These are phyloP conservation scores for Metschnikowia rubicola DNA, from an alignment of 805 yeast genomes.

Conservation along the genomic window DNA sequence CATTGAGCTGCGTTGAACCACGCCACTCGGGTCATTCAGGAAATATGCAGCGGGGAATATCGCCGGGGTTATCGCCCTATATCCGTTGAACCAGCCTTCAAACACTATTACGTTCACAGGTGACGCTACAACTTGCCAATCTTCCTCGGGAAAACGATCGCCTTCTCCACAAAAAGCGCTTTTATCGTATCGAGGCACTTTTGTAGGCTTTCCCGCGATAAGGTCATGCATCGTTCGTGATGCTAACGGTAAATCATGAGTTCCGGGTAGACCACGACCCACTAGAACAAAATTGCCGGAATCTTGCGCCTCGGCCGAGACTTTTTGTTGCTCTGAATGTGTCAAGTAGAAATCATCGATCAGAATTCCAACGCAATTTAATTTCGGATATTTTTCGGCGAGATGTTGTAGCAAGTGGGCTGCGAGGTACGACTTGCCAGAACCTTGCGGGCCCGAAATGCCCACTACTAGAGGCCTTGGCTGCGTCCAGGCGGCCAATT, in stretches of 20 bases:
- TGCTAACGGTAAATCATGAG: slow-evolving; percentile 70
- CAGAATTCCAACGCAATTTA: slow-evolving; percentile 52
- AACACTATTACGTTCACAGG: slow-evolving; percentile 66
- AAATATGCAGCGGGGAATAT: slow-evolving; percentile 21
- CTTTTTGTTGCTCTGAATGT: slow-evolving; percentile 50
- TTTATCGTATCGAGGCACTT: slow-evolving; percentile 76
- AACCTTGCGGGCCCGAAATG: slow-evolving; percentile 74
- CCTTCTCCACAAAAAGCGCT: slow-evolving; percentile 71
- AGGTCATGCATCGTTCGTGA: slow-evolving; percentile 31
- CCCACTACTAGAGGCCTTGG: slow-evolving; percentile 48
- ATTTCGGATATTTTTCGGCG: slow-evolving; percentile 28
- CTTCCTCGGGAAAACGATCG: slow-evolving; percentile 50
- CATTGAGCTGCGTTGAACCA: slow-evolving; percentile 21
- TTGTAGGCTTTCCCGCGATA: slow-evolving; percentile 21
- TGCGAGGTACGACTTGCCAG: slow-evolving; percentile 67
- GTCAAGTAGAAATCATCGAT: slow-evolving; percentile 85
- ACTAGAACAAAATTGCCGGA: slow-evolving; percentile 50
- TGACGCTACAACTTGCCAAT: slow-evolving; percentile 34
- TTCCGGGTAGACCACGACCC: slow-evolving; percentile 92
- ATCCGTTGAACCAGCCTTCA: slow-evolving; percentile 97
- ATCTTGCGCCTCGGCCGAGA: slow-evolving; percentile 32
- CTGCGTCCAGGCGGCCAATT: slow-evolving; percentile 4
- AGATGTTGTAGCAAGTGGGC: slow-evolving; percentile 36
- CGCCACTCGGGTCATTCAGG: slow-evolving; percentile 17
- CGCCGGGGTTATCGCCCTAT: slow-evolving; percentile 29